A percentile compares a stretch with the other conserved stretches of the same genome.
Evolutionary conservation across 805 yeast genomes (phyloP).

Genomic region (Hanseniaspora lachancei): DNA sequence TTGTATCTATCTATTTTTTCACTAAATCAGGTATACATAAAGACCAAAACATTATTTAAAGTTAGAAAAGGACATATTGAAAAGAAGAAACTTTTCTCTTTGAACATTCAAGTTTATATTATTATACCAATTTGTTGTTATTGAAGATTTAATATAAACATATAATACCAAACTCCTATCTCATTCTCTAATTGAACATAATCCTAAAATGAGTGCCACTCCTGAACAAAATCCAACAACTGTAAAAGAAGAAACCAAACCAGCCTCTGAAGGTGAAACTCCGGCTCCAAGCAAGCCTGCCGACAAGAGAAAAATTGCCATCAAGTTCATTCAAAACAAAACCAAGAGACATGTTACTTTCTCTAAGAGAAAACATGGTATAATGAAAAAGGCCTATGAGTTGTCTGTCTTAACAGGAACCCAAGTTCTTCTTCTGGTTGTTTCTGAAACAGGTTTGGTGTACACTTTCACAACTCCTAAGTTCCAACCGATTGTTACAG

Average conservation of each 20-base stretch:
- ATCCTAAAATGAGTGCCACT: neutral
- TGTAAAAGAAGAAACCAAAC: constrained; percentile 10
- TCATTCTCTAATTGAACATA: too few species aligned
- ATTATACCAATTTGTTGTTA: too few species aligned
- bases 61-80: too few species aligned
- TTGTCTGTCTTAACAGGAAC: constrained; percentile 93
- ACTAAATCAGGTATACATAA: neutral
- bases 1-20: neutral
- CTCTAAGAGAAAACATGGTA: constrained; percentile 95
- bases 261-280: constrained; percentile 16
- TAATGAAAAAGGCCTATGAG: constrained; percentile 99
- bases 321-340: constrained; percentile 93
- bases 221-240: constrained; percentile 8
- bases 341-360: constrained; percentile 96
- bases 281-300: constrained; percentile 24
- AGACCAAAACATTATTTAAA: too few species aligned
- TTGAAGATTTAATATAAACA: too few species aligned
- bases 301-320: constrained; percentile 83
- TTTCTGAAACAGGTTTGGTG: constrained; percentile 95
- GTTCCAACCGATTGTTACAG: constrained; percentile 92
- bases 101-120: too few species aligned
- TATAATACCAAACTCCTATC: too few species aligned
- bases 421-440: constrained; percentile 86
- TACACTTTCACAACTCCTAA: constrained; percentile 99
- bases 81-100: too few species aligned